Evolutionary conservation across 306 rosid species (phyloP).

Genomic region (Pterocarpus macrocarpus): DNA sequence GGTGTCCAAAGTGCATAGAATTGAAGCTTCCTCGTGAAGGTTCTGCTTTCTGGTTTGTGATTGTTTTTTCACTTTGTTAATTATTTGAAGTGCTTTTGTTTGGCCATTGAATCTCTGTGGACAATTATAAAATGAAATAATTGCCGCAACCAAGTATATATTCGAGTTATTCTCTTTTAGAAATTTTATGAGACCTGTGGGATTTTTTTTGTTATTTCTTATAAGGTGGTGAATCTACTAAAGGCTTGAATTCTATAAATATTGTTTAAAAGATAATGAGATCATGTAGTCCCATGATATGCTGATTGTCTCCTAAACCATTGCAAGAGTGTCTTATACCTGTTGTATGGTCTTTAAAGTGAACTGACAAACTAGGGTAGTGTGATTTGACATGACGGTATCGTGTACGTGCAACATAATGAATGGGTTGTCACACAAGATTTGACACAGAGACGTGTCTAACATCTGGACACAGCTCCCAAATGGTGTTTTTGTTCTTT

Average conservation of each 20-base stretch:
- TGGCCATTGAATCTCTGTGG: slow-evolving; percentile 7
- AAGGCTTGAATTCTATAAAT: slow-evolving; percentile 5
- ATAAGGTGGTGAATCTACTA: background rate
- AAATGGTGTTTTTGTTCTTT: too few species aligned
- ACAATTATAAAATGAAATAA: background rate
- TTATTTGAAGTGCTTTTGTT: background rate
- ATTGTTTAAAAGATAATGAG: too few species aligned
- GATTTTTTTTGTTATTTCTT: background rate
- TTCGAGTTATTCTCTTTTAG: background rate
- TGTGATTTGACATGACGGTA: too few species aligned
- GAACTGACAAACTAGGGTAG: too few species aligned
- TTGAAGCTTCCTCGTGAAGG: slow-evolving; percentile 91
- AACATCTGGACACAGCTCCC: too few species aligned
- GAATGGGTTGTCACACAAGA: too few species aligned
- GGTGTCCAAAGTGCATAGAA: slow-evolving; percentile 95
- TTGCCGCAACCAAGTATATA: background rate
- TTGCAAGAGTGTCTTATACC: too few species aligned
- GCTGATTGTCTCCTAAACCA: too few species aligned
- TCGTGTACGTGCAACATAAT: too few species aligned
- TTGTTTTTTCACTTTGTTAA: background rate
- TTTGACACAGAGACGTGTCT: too few species aligned
- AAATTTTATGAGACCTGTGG: background rate
- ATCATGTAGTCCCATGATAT: too few species aligned
- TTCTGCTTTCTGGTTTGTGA: slow-evolving; percentile 93
- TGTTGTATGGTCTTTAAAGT: too few species aligned